A percentile compares a stretch with the other conserved stretches of the same genome.
phyloP scores from a whole-genome alignment of 371 early-diverging fungal species.

The Haplosporangium sp. region DNA sequence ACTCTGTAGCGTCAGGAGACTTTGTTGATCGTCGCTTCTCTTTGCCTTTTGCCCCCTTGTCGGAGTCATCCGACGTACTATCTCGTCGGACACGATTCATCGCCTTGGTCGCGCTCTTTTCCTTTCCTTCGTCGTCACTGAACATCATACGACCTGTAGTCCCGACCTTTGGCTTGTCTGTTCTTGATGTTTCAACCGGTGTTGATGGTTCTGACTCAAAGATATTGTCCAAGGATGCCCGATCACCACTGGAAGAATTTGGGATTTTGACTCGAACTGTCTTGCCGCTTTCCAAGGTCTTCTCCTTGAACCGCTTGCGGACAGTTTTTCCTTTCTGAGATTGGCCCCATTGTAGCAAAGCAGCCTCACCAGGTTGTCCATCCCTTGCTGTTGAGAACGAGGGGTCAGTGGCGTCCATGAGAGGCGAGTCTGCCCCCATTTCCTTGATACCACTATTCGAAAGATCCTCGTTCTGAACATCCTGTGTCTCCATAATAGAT shows the following conservation, averaged over 20 bases:
- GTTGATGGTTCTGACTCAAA: constrained; percentile 7
- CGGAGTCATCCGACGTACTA: constrained; percentile 8
- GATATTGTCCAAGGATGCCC: constrained; percentile 6
- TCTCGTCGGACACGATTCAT: neutral
- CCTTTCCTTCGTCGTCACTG: neutral
- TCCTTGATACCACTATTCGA: constrained; percentile 9
- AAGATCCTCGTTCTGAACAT: constrained; percentile 26
- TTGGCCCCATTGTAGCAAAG: constrained; percentile 38
- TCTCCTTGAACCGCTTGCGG: constrained; percentile 21
- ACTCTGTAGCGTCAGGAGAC: constrained; percentile 3
- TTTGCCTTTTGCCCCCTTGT: neutral
- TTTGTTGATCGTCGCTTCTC: neutral
- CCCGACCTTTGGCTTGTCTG: neutral
- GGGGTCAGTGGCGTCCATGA: constrained; percentile 28
- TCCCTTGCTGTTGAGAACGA: constrained; percentile 39
- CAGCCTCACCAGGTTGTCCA: constrained; percentile 8
- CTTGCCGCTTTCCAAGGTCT: constrained; percentile 18
- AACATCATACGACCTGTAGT: neutral
- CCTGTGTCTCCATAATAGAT: constrained; percentile 63
- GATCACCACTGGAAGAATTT: constrained; percentile 6
- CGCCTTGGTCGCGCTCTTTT: neutral
- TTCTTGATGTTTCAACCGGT: neutral
- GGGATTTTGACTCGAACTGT: constrained; percentile 16
- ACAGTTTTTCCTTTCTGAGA: constrained; percentile 12
- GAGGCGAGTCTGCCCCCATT: neutral